Conservation (phyloP, 202 grass and related monocot genomes). For the Cymbopogon flexuosus region DNA sequence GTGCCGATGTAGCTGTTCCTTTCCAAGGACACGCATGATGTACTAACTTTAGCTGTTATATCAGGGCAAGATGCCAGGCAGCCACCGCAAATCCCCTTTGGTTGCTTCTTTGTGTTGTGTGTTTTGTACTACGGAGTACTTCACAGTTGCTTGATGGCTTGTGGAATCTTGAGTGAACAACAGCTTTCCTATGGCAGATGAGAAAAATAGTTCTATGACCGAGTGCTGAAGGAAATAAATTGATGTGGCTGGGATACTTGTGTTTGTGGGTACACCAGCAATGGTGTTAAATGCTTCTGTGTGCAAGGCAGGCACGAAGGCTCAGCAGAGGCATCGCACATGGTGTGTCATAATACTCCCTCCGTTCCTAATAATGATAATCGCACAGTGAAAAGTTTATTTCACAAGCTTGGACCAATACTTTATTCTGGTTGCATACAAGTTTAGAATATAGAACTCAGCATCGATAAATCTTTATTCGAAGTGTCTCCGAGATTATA, state of each 20-base stretch:
- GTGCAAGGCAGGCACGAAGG: background rate
- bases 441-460: no score
- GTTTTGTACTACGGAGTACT: background rate
- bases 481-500: background rate
- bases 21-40: background rate
- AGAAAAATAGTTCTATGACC: background rate
- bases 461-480: background rate
- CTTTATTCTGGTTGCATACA: no score
- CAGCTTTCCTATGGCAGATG: constrained; percentile 8
- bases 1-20: background rate
- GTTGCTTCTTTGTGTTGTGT: background rate
- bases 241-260: constrained; percentile 1
- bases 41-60: background rate
- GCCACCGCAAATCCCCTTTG: background rate
- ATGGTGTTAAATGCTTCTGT: constrained; percentile 26
- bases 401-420: background rate
- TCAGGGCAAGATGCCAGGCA: background rate
- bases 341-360: no score
- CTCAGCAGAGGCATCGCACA: no score
- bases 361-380: no score
- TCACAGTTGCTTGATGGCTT: background rate
- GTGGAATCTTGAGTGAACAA: constrained; percentile 12
- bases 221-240: constrained; percentile 4
- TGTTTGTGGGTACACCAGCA: constrained; percentile 23
- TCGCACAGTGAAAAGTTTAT: no score